phyloP scores from a whole-genome alignment of 345 rosid species.

The Conringia planisiliqua region DNA sequence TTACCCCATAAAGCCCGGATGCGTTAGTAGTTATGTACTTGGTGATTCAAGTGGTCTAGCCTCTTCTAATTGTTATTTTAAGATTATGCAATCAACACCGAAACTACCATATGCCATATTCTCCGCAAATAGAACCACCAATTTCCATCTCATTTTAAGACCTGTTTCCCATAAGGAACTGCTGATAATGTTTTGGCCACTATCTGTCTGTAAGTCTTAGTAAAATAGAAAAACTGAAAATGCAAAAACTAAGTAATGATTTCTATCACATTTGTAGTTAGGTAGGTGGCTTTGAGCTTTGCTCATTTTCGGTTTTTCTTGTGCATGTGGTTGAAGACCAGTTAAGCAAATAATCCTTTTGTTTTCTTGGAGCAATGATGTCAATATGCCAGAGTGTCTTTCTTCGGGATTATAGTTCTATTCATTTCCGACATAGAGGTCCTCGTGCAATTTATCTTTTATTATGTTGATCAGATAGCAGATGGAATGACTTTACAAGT shows the following conservation, averaged over 20 bases:
- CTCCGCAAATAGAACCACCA: too few relatives aligned
- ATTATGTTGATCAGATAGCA: slow-evolving; percentile 65
- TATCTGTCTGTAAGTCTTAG: neutral
- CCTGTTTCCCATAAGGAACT: neutral
- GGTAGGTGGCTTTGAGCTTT: slow-evolving; percentile 8
- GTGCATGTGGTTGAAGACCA: too few relatives aligned
- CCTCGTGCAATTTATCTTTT: neutral
- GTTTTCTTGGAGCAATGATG: neutral
- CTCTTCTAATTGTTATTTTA: neutral
- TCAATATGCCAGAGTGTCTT: neutral
- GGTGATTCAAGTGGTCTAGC: neutral
- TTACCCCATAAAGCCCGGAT: neutral
- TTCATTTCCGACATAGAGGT: neutral
- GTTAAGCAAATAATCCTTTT: neutral
- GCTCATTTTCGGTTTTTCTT: neutral
- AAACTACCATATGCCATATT: neutral
- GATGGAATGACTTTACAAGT: slow-evolving; percentile 98
- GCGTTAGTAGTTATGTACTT: neutral
- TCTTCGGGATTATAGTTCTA: neutral
- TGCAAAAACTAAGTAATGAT: neutral
- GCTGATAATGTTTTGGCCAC: neutral
- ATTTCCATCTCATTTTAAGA: neutral
- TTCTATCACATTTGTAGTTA: neutral
- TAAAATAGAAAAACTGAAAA: neutral
- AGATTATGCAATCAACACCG: neutral